phyloP scores from a whole-genome alignment of 257 asterid species.

The Linderniella brevidens region DNA sequence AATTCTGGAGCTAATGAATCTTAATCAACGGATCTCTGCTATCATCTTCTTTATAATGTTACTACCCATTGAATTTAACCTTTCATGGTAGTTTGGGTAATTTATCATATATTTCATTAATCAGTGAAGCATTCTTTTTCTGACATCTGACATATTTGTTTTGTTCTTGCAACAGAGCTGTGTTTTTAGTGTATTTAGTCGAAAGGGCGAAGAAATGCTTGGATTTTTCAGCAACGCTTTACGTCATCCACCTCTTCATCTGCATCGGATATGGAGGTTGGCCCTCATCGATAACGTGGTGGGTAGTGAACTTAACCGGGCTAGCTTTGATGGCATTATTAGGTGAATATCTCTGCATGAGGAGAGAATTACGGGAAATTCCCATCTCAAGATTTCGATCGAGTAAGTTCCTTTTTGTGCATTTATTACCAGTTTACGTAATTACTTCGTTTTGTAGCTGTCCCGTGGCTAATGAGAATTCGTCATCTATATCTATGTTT shows the following conservation, averaged over 20 bases:
- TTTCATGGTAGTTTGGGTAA: no score
- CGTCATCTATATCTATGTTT: no score
- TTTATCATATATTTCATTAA: no score
- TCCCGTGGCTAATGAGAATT: no score
- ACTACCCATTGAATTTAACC: no score
- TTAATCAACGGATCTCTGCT: no score
- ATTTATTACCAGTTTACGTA: neutral
- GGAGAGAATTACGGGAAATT: slow-evolving; percentile 56
- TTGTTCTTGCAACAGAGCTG: slow-evolving; percentile 48
- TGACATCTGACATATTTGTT: slow-evolving; percentile 1
- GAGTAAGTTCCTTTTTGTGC: slow-evolving; percentile 27
- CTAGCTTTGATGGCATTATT: slow-evolving; percentile 67
- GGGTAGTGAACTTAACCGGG: slow-evolving; percentile 71
- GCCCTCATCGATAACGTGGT: slow-evolving; percentile 90
- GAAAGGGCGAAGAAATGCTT: slow-evolving; percentile 94
- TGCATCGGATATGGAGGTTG: slow-evolving; percentile 88
- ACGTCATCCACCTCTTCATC: slow-evolving; percentile 56
- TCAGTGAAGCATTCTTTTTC: slow-evolving; percentile 5
- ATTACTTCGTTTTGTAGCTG: no score
- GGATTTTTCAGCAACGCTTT: slow-evolving; percentile 79
- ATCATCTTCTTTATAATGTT: no score
- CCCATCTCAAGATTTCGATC: slow-evolving; percentile 57
- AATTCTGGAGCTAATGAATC: no score
- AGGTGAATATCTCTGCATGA: slow-evolving; percentile 79
- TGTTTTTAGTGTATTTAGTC: slow-evolving; percentile 43